Percentiles rank a stretch among this genome's conserved stretches.
phyloP scores from a whole-genome alignment of 2,329 filamentous ascomycete species.

The Aureobasidium sp. region DNA sequence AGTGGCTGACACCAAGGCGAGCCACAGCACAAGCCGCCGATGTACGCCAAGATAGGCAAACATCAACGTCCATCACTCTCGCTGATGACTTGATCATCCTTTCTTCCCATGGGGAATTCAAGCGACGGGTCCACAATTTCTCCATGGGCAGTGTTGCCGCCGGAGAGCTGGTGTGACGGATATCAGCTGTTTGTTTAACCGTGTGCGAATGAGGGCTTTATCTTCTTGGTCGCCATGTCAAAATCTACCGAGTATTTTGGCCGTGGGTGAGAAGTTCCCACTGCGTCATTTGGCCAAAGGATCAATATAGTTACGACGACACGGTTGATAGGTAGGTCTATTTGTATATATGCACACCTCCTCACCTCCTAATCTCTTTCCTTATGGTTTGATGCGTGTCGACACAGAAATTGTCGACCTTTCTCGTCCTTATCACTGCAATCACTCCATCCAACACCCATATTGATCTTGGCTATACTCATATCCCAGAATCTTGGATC shows the following conservation, averaged over 20 bases:
- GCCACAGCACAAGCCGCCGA: neutral
- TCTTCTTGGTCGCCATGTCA: neutral
- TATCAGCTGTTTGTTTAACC: constrained; percentile 1
- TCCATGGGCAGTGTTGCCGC: neutral
- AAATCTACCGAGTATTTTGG: neutral
- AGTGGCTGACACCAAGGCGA: constrained; percentile 2
- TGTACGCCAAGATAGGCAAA: neutral
- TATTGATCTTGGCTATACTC: neutral
- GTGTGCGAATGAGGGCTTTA: neutral
- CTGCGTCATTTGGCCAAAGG: neutral
- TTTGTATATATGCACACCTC: neutral
- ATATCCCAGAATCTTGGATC: too few relatives aligned
- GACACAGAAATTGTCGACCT: neutral
- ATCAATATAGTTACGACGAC: neutral
- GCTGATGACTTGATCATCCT: neutral
- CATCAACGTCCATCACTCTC: neutral
- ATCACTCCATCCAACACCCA: neutral
- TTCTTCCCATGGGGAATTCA: neutral
- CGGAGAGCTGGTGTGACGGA: neutral
- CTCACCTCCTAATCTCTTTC: neutral
- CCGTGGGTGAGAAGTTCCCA: neutral
- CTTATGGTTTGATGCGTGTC: neutral
- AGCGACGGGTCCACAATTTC: neutral
- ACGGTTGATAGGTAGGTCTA: neutral
- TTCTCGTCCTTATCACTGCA: neutral